Percentiles rank a stretch among this genome's conserved stretches.
Conservation (phyloP, 192 early-diverging fungal genomes). For the Coemansia interrupta region DNA sequence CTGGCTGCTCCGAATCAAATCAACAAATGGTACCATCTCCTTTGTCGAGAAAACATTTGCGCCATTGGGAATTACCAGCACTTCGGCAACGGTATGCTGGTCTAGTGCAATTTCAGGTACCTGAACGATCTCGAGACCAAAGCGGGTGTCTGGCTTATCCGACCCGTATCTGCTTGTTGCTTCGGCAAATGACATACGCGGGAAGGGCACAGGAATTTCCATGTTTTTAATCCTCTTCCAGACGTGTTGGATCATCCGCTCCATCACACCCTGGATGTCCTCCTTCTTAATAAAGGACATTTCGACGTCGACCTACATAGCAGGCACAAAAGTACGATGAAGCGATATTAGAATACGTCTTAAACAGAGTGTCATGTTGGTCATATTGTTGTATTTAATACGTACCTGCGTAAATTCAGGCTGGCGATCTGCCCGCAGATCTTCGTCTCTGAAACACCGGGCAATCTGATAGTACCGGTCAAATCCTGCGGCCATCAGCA, state of each 20-base stretch:
- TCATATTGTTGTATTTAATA: background rate
- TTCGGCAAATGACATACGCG: conserved; percentile 73
- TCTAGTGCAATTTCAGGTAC: conserved; percentile 16
- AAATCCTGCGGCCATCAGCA: conserved; percentile 84
- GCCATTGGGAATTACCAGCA: conserved; percentile 29
- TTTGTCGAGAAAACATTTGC: conserved; percentile 24
- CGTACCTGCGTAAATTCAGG: conserved; percentile 89
- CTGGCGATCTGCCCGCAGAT: conserved; percentile 81
- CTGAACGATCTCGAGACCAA: conserved; percentile 61
- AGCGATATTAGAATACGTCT: too few species aligned
- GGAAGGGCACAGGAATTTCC: conserved; percentile 60
- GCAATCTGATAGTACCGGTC: conserved; percentile 93
- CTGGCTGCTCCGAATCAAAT: conserved; percentile 30
- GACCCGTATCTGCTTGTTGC: conserved; percentile 83
- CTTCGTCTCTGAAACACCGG: conserved; percentile 88
- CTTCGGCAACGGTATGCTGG: conserved; percentile 25
- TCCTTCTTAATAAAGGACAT: conserved; percentile 74
- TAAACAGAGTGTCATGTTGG: too few species aligned
- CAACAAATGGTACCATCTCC: conserved; percentile 26
- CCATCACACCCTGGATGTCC: conserved; percentile 72
- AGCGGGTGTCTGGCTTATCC: conserved; percentile 87
- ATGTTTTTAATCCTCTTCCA: conserved; percentile 59
- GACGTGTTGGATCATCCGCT: conserved; percentile 64
- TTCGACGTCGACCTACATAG: conserved; percentile 77
- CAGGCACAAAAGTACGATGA: too few species aligned